Evolutionary conservation across 2,329 filamentous ascomycete species (phyloP), one percentile per base, ranked within the genome.

Genomic region (Nemania sp.): DNA sequence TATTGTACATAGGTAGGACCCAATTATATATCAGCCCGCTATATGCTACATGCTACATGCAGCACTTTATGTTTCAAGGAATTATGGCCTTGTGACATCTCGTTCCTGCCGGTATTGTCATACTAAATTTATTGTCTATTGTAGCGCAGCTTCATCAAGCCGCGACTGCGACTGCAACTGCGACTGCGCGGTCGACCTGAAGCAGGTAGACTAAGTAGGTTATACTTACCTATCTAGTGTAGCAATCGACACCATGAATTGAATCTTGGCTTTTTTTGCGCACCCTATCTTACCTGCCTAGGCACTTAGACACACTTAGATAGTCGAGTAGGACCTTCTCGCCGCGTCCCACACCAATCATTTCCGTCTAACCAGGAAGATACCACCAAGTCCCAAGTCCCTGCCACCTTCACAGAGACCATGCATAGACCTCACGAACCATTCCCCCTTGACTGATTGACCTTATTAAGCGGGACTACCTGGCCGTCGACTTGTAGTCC

Each of bases 71-170:
- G 22, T 26, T 24, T 49, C 45, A 51, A 32, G 49, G n/a, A 32
- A 49, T 29, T n/a, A 27, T 51, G 51, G 52, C 45, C 64, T 56
- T 43, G 64, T 66, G 64, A 66, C 64, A 62, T 45, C 43, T 43
- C 45, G 24, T 45, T 20, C 38, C 35, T 54, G 15, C 45, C 22
- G 45, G 11, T 63, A 53, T 27, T 63, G 24, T 52, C n/a, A 7
- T 53, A 27, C 57, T 54, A 54, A 62, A 58, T 22, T 61, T 32
- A 32, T 8, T 32, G 8, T 32, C 29, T 32, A 32, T 8, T 32
- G 29, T 51, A 54, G 60, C 35, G 64, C 60, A 58, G 60, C 59
- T 67, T 63, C 60, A 63, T 27, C 53, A 58, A 64, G 54, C 45
- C 47, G 64, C 58, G 32, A 47, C 49, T 56, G 63, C 63, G 38